Conservation (phyloP, 257 asterid genomes). For the Sherardia arvensis region DNA sequence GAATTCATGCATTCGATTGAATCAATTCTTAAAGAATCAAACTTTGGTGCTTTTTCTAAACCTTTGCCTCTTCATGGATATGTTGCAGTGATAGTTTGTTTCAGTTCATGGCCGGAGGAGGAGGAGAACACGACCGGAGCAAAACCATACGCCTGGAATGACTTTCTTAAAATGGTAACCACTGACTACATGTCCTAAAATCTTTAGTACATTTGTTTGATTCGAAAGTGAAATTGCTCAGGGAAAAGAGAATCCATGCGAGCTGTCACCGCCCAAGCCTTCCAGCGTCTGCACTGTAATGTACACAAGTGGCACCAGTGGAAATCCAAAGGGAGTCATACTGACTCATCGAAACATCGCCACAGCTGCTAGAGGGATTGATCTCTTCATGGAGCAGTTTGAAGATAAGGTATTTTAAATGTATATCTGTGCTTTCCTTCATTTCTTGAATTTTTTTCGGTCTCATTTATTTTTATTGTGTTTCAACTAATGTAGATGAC, state of each 20-base stretch:
- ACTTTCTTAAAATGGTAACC: conserved; percentile 56
- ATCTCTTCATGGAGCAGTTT: conserved; percentile 77
- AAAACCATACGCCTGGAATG: conserved; percentile 59
- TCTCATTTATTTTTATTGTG: not conserved
- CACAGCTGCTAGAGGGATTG: conserved; percentile 58
- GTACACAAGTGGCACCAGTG: conserved; percentile 99
- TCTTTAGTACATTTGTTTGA: not conserved
- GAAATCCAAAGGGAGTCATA: conserved; percentile 90
- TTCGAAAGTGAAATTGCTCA: conserved; percentile 5
- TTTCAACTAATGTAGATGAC: conserved; percentile 51
- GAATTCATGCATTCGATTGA: conserved; percentile 8
- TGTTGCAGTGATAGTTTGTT: conserved; percentile 68
- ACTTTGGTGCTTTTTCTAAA: conserved; percentile 1
- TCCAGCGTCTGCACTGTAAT: conserved; percentile 59
- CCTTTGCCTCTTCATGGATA: conserved; percentile 6
- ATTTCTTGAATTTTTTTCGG: not conserved
- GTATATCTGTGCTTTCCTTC: not conserved
- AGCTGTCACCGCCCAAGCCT: conserved; percentile 60
- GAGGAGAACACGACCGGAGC: conserved; percentile 49
- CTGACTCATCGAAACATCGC: conserved; percentile 77
- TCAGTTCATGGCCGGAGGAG: conserved; percentile 54
- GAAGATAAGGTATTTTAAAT: conserved; percentile 73
- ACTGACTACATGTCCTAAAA: not conserved
- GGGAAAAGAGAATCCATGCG: conserved; percentile 58
- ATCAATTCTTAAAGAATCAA: not conserved